Conservation (phyloP, 805 yeast species). For the Candida krabiensis region DNA sequence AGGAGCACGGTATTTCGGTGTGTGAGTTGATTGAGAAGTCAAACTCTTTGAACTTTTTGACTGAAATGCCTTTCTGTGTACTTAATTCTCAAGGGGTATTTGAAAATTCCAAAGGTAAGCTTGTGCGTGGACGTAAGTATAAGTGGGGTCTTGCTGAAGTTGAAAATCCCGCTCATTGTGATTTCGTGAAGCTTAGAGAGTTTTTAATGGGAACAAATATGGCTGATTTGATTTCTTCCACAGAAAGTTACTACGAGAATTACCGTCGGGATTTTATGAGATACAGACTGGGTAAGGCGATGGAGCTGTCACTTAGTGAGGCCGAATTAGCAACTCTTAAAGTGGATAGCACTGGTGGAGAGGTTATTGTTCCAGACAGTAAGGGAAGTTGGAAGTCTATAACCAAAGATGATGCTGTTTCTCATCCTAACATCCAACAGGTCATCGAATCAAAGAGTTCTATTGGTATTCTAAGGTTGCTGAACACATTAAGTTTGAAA, state of each 20-base stretch:
- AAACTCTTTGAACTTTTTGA: conserved; percentile 34
- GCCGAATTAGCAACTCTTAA: conserved; percentile 22
- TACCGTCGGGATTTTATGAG: conserved; percentile 60
- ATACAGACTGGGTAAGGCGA: conserved; percentile 31
- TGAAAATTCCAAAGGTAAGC: conserved; percentile 41
- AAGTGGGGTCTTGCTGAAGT: conserved; percentile 87
- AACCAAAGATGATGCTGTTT: conserved; percentile 13
- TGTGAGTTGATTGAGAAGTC: conserved; percentile 49
- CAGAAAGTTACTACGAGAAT: conserved; percentile 74
- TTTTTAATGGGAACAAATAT: conserved; percentile 67
- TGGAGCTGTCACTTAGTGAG: conserved; percentile 23
- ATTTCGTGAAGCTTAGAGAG: conserved; percentile 63
- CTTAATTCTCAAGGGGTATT: conserved; percentile 63
- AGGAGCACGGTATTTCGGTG: conserved; percentile 54
- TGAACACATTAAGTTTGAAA: conserved; percentile 36
- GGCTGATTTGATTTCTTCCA: conserved; percentile 74
- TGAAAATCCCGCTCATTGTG: conserved; percentile 76
- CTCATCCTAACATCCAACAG: conserved; percentile 30
- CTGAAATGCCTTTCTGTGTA: conserved; percentile 65
- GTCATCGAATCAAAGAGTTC: conserved; percentile 27
- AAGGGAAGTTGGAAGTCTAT: conserved; percentile 28
- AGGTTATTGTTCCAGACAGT: conserved; percentile 23
- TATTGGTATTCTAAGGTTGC: conserved; percentile 37
- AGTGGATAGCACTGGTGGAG: conserved; percentile 18
- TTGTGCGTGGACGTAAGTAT: conserved; percentile 74